Evolutionary conservation across 1,284 basidiomycete genomes (phyloP).

Genomic region (Chalciporus sp.): DNA sequence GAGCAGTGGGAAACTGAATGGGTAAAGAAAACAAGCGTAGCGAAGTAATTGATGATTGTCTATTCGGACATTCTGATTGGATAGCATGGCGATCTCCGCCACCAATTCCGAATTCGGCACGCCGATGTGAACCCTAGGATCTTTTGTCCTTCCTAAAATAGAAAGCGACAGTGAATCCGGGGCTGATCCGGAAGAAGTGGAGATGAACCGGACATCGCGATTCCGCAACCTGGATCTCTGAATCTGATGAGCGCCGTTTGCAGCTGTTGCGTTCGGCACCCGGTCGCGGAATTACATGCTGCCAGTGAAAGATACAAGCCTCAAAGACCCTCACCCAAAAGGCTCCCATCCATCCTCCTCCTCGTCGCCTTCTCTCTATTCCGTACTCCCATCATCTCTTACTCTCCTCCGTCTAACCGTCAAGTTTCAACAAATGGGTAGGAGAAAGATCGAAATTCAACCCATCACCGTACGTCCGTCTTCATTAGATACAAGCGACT

Average conservation of each 20-base stretch:
- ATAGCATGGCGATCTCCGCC: background rate
- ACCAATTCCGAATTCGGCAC: background rate
- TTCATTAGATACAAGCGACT: slow-evolving; percentile 24
- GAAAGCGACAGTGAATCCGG: slow-evolving; percentile 24
- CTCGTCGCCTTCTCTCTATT: slow-evolving; percentile 20
- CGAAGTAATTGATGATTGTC: slow-evolving; percentile 2
- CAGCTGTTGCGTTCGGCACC: slow-evolving; percentile 38
- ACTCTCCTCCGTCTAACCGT: slow-evolving; percentile 3
- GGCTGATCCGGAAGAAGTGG: slow-evolving; percentile 23
- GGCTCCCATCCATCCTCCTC: slow-evolving; percentile 33
- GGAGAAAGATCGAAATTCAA: slow-evolving; percentile 89
- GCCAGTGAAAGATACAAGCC: slow-evolving; percentile 37
- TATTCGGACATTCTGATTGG: slow-evolving; percentile 10
- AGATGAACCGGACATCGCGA: slow-evolving; percentile 16
- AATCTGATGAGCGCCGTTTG: slow-evolving; percentile 41
- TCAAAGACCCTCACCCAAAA: slow-evolving; percentile 37
- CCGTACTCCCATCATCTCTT: slow-evolving; percentile 26
- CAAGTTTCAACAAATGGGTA: slow-evolving; percentile 58
- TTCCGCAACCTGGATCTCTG: slow-evolving; percentile 33
- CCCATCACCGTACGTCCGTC: slow-evolving; percentile 70
- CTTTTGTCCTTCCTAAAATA: background rate
- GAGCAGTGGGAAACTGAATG: slow-evolving; percentile 13
- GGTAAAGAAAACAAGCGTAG: slow-evolving; percentile 1
- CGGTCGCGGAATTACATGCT: slow-evolving; percentile 41
- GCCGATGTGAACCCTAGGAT: background rate